These are phyloP conservation scores for Monosporascus sp. DNA, from an alignment of 2,329 filamentous ascomycete species.

Conservation along the genomic window DNA sequence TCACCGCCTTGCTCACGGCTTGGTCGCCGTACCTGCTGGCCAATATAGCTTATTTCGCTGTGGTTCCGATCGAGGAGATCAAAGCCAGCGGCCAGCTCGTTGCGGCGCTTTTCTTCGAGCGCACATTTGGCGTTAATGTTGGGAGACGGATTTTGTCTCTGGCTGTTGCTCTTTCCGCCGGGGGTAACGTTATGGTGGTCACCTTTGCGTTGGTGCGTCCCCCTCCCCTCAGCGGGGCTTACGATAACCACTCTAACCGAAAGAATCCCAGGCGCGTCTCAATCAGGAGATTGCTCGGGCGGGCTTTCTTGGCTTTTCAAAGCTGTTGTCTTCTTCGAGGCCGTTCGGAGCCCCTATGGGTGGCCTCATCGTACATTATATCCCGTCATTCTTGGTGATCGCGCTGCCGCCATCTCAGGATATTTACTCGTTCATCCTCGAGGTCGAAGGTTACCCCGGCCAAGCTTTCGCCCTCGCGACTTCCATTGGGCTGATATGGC, in stretches of 20 bases:
- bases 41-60: slow-evolving; percentile 58
- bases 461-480: slow-evolving; percentile 57
- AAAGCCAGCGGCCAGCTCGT: slow-evolving; percentile 62
- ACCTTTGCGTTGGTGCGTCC: slow-evolving; percentile 59
- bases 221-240: not conserved
- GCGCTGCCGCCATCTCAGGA: slow-evolving; percentile 55
- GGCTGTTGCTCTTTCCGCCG: slow-evolving; percentile 62
- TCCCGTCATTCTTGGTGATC: slow-evolving; percentile 65
- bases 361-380: slow-evolving; percentile 63
- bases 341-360: slow-evolving; percentile 65
- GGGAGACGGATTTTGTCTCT: slow-evolving; percentile 56
- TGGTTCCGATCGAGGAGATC: slow-evolving; percentile 64
- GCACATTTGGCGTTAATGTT: slow-evolving; percentile 54
- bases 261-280: slow-evolving; percentile 49
- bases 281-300: slow-evolving; percentile 71
- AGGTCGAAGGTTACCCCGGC: slow-evolving; percentile 65
- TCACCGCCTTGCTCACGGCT: slow-evolving; percentile 55
- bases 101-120: slow-evolving; percentile 62
- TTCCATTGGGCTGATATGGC: slow-evolving; percentile 53
- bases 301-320: slow-evolving; percentile 63
- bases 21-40: slow-evolving; percentile 62
- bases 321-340: slow-evolving; percentile 55
- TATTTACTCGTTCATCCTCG: slow-evolving; percentile 68
- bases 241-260: slow-evolving; percentile 6
- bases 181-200: slow-evolving; percentile 69